Conservation (phyloP, 2,329 filamentous ascomycete genomes). For the Thielaviopsis populi region DNA sequence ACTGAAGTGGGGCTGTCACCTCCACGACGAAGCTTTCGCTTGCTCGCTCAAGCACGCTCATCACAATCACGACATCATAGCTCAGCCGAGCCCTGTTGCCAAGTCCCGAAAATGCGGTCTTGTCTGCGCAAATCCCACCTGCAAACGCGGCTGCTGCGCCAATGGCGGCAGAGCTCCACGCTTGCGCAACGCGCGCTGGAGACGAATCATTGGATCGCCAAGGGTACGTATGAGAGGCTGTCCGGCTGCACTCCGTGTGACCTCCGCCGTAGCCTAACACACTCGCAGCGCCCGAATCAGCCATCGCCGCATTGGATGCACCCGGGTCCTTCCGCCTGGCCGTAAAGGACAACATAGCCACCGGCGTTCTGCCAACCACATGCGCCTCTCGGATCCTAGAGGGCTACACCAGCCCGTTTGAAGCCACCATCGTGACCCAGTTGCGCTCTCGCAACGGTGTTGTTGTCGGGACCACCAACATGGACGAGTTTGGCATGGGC, state of each 20-base stretch:
- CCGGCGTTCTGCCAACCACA: slow-evolving; percentile 53
- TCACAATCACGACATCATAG: neutral
- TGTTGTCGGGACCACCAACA: slow-evolving; percentile 68
- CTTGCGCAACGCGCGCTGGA: neutral
- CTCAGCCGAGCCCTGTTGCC: neutral
- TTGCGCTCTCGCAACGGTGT: slow-evolving; percentile 48
- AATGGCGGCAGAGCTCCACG: neutral
- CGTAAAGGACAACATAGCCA: slow-evolving; percentile 67
- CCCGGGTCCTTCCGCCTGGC: slow-evolving; percentile 34
- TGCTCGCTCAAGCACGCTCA: neutral
- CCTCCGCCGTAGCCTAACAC: neutral
- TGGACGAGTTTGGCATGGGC: slow-evolving; percentile 95
- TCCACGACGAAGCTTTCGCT: neutral
- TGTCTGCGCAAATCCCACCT: neutral
- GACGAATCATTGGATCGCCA: slow-evolving; percentile 11
- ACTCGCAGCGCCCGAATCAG: neutral
- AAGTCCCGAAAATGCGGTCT: neutral
- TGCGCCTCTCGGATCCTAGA: slow-evolving; percentile 64
- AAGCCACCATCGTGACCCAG: slow-evolving; percentile 63
- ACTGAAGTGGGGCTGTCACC: neutral
- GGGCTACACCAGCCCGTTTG: slow-evolving; percentile 59
- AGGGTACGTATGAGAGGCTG: neutral
- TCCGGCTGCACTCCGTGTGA: neutral
- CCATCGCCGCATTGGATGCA: neutral
- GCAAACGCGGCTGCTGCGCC: neutral